These are phyloP conservation scores for Eucalyptus marginata DNA, from an alignment of 345 rosid species.

Conservation along the genomic window DNA sequence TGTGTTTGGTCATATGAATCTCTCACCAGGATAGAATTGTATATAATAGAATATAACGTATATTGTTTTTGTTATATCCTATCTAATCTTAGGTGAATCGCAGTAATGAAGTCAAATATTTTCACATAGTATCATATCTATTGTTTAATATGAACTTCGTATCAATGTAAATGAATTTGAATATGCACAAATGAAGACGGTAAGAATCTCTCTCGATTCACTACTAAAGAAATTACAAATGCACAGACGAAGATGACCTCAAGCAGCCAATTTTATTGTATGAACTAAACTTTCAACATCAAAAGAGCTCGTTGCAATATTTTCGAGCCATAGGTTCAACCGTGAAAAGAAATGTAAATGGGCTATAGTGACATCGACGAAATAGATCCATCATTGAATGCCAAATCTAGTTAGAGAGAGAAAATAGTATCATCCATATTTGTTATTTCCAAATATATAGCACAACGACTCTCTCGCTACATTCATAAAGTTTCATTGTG, in stretches of 20 bases:
- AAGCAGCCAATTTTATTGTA: neutral
- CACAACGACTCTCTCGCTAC: no score
- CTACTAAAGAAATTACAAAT: neutral
- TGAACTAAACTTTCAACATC: neutral
- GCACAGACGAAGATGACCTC: neutral
- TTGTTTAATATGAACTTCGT: neutral
- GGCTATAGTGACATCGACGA: neutral
- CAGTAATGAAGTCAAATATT: accelerated
- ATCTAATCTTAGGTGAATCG: neutral
- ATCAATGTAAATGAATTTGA: neutral
- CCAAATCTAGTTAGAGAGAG: neutral
- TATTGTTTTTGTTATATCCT: neutral
- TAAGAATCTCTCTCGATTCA: neutral
- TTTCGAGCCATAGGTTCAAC: neutral
- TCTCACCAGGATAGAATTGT: no score
- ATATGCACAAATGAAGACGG: accelerated
- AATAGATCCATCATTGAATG: neutral
- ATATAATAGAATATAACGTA: neutral
- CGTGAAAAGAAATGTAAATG: neutral
- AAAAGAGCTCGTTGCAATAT: neutral
- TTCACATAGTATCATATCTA: accelerated
- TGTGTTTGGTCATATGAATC: neutral
- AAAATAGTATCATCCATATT: neutral
- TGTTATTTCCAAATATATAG: no score
- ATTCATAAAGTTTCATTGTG: neutral